These are phyloP conservation scores for sorghum (Sorghum bicolor) DNA, from an alignment of 176 grass and related monocot species.

Conservation along the genomic window DNA sequence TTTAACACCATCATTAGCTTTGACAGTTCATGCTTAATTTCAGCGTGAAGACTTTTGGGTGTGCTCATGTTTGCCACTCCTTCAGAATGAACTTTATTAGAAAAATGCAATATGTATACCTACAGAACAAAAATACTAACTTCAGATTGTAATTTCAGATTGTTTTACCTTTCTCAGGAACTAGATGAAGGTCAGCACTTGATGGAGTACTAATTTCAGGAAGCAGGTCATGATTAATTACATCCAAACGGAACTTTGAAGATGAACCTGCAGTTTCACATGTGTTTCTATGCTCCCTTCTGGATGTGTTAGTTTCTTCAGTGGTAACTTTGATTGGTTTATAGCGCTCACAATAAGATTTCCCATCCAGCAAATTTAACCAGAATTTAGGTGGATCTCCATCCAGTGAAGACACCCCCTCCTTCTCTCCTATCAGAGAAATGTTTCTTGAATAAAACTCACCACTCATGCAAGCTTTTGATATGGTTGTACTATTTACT, in stretches of 20 bases:
- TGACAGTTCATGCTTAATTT: constrained; percentile 62
- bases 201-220: constrained; percentile 27
- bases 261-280: constrained; percentile 22
- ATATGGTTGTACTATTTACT: constrained; percentile 12
- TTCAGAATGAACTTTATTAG: constrained; percentile 40
- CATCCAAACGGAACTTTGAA: constrained; percentile 26
- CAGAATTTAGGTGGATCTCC: constrained; percentile 64
- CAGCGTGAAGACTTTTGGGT: constrained; percentile 55
- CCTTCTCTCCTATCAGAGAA: constrained; percentile 61
- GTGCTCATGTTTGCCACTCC: constrained; percentile 40
- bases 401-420: constrained; percentile 46
- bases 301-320: constrained; percentile 46
- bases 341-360: constrained; percentile 34
- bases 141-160: not conserved
- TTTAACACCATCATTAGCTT: constrained; percentile 51
- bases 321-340: constrained; percentile 19
- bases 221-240: constrained; percentile 4
- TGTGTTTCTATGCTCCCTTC: constrained; percentile 48
- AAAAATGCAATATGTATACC: constrained; percentile 16
- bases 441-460: constrained; percentile 69
- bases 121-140: constrained; percentile 10
- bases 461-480: constrained; percentile 54
- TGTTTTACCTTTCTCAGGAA: constrained; percentile 20
- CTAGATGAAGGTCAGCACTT: constrained; percentile 7
- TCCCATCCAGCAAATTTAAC: constrained; percentile 68